These are phyloP conservation scores for Xylaria sp. DNA, from an alignment of 2,329 filamentous ascomycete genomes.

Conservation along the genomic window DNA sequence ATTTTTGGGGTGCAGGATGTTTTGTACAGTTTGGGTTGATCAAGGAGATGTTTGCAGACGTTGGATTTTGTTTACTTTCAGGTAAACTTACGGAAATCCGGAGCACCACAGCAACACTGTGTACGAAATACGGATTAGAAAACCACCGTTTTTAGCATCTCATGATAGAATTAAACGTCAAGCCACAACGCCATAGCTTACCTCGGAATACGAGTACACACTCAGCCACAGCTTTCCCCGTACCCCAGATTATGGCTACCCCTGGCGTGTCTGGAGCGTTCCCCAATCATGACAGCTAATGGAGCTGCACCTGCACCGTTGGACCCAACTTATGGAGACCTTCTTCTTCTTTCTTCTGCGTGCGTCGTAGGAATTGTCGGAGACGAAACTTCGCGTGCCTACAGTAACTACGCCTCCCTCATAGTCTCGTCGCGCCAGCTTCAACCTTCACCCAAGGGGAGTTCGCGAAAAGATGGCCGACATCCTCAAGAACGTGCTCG, in stretches of 20 bases:
- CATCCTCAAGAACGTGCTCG: slow-evolving; percentile 64
- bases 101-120: slow-evolving; percentile 8
- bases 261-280: not conserved
- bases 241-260: not conserved
- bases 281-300: not conserved
- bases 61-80: slow-evolving; percentile 24
- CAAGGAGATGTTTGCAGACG: not conserved
- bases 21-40: not conserved
- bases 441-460: slow-evolving; percentile 9
- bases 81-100: not conserved
- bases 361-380: slow-evolving; percentile 10
- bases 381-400: slow-evolving; percentile 4
- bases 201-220: too few species aligned
- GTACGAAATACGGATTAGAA: not conserved
- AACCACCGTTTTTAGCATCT: too few species aligned
- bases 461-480: slow-evolving; percentile 45
- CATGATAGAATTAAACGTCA: not conserved
- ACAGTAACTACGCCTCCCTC: slow-evolving; percentile 9
- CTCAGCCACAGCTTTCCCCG: not conserved
- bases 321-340: slow-evolving; percentile 16
- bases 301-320: slow-evolving; percentile 10
- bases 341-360: slow-evolving; percentile 8
- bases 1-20: not conserved
- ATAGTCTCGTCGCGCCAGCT: slow-evolving; percentile 18
- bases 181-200: slow-evolving; percentile 11